A percentile compares a stretch with the other conserved stretches of the same genome.
These are phyloP conservation scores for Boletus barrowsii DNA, from an alignment of 768 basidiomycete species.

Conservation along the genomic window DNA sequence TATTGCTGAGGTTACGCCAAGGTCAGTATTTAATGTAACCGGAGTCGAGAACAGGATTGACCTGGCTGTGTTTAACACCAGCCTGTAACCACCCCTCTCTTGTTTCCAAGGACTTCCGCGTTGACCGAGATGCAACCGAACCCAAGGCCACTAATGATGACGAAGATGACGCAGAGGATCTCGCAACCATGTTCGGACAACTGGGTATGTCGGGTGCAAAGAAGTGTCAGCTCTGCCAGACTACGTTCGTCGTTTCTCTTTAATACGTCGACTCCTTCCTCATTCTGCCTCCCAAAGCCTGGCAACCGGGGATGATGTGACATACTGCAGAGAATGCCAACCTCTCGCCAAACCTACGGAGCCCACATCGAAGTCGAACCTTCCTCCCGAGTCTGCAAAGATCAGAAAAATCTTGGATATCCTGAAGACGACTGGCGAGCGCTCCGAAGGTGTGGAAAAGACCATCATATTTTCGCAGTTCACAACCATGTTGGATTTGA, in stretches of 20 bases:
- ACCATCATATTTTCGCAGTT: constrained; percentile 97
- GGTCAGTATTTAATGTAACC: constrained; percentile 43
- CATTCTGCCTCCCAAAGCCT: constrained; percentile 13
- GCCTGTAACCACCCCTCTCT: constrained; percentile 90
- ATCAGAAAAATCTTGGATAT: constrained; percentile 79
- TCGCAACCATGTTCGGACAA: constrained; percentile 69
- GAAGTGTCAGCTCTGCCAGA: constrained; percentile 79
- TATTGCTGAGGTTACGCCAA: constrained; percentile 84
- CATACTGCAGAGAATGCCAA: constrained; percentile 60
- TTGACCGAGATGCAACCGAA: constrained; percentile 75
- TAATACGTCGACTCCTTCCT: not conserved
- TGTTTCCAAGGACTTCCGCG: constrained; percentile 70
- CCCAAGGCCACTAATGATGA: constrained; percentile 52
- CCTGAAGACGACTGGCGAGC: constrained; percentile 58
- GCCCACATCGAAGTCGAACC: constrained; percentile 16
- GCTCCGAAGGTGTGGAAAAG: constrained; percentile 68
- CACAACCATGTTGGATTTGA: constrained; percentile 81
- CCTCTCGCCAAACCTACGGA: constrained; percentile 48
- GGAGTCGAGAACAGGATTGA: not conserved
- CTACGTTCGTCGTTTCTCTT: constrained; percentile 45
- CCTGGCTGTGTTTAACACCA: constrained; percentile 27
- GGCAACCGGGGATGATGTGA: constrained; percentile 24
- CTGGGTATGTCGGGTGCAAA: constrained; percentile 55
- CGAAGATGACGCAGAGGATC: constrained; percentile 64
- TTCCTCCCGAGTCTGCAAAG: constrained; percentile 80